Evolutionary conservation across 305 asterid species (phyloP).

Genomic region (Fraxinus paxiana): DNA sequence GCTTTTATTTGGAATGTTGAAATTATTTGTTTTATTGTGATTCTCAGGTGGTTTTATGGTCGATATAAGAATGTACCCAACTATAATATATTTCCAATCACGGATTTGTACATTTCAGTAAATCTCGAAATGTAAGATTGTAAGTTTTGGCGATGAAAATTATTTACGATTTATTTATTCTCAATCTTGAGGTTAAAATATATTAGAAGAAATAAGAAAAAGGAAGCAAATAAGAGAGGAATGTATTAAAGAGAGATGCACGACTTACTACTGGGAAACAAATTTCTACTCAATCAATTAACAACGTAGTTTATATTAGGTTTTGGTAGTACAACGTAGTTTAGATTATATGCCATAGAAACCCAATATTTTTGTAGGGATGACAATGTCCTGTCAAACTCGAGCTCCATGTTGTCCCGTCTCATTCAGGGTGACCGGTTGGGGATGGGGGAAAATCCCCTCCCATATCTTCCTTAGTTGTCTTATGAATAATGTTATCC

Average conservation of each 20-base stretch:
- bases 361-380: not conserved
- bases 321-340: not conserved
- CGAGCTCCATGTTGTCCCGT: not conserved
- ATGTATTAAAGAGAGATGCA: not conserved
- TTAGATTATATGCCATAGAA: not conserved
- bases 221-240: not conserved
- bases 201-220: not conserved
- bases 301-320: not conserved
- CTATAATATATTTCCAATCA: too few species aligned
- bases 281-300: not conserved
- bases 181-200: not conserved
- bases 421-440: not conserved
- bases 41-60: not conserved
- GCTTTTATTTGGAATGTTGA: not conserved
- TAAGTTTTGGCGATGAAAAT: not conserved
- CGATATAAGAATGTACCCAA: too few species aligned
- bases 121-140: not conserved
- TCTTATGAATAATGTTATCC: not conserved
- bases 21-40: not conserved
- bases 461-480: not conserved
- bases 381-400: not conserved
- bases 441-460: not conserved
- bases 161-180: not conserved
- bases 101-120: not conserved
- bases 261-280: not conserved